phyloP scores from a whole-genome alignment of 2,329 filamentous ascomycete genomes.

The Colletotrichum godetiae region DNA sequence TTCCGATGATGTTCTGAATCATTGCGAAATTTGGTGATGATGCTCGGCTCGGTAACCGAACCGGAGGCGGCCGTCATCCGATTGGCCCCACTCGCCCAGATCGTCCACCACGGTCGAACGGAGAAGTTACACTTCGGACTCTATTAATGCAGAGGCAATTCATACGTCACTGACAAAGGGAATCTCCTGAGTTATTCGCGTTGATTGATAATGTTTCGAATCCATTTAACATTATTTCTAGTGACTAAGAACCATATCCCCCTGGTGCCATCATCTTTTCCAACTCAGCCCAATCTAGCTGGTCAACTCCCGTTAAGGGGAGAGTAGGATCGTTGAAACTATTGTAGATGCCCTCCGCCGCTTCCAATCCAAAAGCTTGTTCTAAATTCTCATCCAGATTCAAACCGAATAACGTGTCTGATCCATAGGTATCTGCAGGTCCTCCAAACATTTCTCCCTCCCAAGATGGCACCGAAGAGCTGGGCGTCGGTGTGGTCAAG shows the following conservation, averaged over 20 bases:
- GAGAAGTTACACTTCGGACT: background rate
- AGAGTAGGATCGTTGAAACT: constrained; percentile 43
- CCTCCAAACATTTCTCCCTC: constrained; percentile 32
- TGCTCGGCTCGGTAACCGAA: constrained; percentile 15
- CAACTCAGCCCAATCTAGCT: constrained; percentile 43
- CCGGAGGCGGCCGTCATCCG: constrained; percentile 10
- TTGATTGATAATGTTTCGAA: background rate
- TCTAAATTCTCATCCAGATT: constrained; percentile 37
- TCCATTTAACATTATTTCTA: background rate
- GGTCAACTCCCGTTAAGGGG: constrained; percentile 44
- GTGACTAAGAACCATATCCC: constrained; percentile 14
- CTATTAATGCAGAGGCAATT: background rate
- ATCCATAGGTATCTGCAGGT: constrained; percentile 20
- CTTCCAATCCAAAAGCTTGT: constrained; percentile 39
- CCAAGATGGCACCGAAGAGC: constrained; percentile 28
- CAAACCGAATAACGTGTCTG: constrained; percentile 34
- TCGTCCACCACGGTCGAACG: constrained; percentile 16
- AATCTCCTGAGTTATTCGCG: background rate
- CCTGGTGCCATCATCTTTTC: constrained; percentile 41
- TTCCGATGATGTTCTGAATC: constrained; percentile 13
- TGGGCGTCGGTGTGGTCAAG: constrained; percentile 24
- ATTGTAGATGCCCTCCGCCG: constrained; percentile 41
- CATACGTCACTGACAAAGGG: background rate
- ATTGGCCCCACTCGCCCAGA: constrained; percentile 16
- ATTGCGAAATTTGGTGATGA: background rate